Evolutionary conservation across 495 filamentous ascomycete species (phyloP).

Genomic region (Hypoxylon fuscum): DNA sequence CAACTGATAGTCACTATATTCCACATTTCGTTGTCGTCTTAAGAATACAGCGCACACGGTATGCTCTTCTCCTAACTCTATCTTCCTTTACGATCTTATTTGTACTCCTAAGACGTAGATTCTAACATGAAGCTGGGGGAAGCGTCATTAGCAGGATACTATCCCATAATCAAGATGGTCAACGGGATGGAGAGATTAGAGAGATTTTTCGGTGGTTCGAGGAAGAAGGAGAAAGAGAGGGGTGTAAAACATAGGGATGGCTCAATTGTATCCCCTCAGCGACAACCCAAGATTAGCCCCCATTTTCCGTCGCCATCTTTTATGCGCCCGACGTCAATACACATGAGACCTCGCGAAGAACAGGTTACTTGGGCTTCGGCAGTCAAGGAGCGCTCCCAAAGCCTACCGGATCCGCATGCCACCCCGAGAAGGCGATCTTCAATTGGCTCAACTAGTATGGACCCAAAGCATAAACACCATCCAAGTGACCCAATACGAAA

Average conservation of each 20-base stretch:
- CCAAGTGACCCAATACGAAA: slow-evolving; percentile 18
- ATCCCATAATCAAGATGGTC: slow-evolving; percentile 34
- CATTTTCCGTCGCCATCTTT: slow-evolving; percentile 58
- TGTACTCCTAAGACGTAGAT: background rate
- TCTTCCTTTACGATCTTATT: too few relatives aligned
- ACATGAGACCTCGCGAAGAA: slow-evolving; percentile 58
- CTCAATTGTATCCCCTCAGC: slow-evolving; percentile 5
- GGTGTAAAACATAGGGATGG: slow-evolving; percentile 17
- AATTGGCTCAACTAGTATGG: slow-evolving; percentile 26
- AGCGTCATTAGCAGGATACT: background rate
- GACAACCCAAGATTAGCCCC: slow-evolving; percentile 12
- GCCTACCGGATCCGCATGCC: slow-evolving; percentile 49
- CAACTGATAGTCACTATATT: background rate
- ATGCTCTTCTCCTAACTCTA: too few relatives aligned
- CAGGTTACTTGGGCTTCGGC: slow-evolving; percentile 25
- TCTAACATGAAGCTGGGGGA: slow-evolving; percentile 9
- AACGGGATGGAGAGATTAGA: slow-evolving; percentile 40
- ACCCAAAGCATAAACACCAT: slow-evolving; percentile 19
- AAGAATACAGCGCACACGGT: too few relatives aligned
- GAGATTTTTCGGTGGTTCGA: slow-evolving; percentile 40
- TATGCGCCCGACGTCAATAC: slow-evolving; percentile 55
- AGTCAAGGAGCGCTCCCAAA: slow-evolving; percentile 46
- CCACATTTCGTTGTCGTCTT: too few relatives aligned
- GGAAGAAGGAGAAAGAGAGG: slow-evolving; percentile 29
- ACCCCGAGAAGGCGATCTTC: slow-evolving; percentile 37